Evolutionary conservation across 2,329 filamentous ascomycete species (phyloP).

Genomic region (Colletotrichum sp.): DNA sequence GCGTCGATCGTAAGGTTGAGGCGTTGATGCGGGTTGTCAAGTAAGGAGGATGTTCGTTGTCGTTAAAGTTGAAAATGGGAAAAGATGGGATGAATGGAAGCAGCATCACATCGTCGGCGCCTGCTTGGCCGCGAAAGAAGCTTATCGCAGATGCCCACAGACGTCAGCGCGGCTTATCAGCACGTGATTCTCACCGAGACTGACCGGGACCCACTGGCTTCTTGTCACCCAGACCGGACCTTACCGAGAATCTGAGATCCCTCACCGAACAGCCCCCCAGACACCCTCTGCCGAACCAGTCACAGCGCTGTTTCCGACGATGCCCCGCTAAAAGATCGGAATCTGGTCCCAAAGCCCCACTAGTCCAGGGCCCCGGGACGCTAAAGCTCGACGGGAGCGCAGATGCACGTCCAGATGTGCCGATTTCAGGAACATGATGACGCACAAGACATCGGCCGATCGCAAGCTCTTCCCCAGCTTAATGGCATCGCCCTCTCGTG

Average conservation of each 20-base stretch:
- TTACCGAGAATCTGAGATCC: not conserved
- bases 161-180: conserved; percentile 1
- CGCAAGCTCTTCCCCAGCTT: conserved; percentile 3
- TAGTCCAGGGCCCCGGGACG: conserved; percentile 9
- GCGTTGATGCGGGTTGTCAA: not conserved
- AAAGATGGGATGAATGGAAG: not conserved
- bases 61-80: not conserved
- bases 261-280: not conserved
- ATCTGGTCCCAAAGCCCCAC: not conserved
- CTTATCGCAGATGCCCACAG: not conserved
- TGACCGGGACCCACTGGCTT: not conserved
- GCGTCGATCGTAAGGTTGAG: conserved; percentile 12
- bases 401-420: conserved; percentile 18
- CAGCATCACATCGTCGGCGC: not conserved
- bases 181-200: not conserved
- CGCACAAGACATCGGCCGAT: conserved; percentile 24
- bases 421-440: conserved; percentile 23
- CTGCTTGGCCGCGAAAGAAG: not conserved
- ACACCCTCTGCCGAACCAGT: not conserved
- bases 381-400: conserved; percentile 1
- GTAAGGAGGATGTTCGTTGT: not conserved
- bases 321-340: not conserved
- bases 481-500: not conserved
- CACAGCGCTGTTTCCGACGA: not conserved
- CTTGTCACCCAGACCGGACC: rapidly evolving